Evolutionary conservation across 2,329 filamentous ascomycete species (phyloP).

Genomic region (Xylaria arbuscula): DNA sequence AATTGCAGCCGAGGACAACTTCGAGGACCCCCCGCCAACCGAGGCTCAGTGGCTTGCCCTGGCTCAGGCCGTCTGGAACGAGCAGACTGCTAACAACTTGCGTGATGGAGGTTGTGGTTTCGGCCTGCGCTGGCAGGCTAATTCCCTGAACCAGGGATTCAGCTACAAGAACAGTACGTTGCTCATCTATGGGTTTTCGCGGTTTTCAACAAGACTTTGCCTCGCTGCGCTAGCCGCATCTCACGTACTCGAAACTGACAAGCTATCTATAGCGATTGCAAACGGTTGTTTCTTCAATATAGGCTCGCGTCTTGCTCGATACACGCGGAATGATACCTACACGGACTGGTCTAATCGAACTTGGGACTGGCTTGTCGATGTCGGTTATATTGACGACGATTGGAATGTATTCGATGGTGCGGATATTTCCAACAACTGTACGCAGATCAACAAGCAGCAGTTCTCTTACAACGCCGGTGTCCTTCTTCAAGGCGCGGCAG

Average conservation of each 20-base stretch:
- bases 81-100: constrained; percentile 63
- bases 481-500: constrained; percentile 57
- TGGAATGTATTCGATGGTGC: constrained; percentile 63
- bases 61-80: constrained; percentile 72
- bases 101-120: constrained; percentile 70
- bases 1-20: constrained; percentile 70
- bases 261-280: constrained; percentile 52
- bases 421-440: constrained; percentile 57
- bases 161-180: constrained; percentile 57
- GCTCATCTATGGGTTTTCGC: background rate
- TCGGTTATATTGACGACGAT: constrained; percentile 58
- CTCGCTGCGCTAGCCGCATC: background rate
- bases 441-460: constrained; percentile 58
- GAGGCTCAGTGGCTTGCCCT: constrained; percentile 71
- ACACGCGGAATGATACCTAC: constrained; percentile 73
- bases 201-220: background rate
- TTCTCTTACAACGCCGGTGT: constrained; percentile 65
- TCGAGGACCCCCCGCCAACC: constrained; percentile 62
- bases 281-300: constrained; percentile 63
- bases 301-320: constrained; percentile 69
- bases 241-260: constrained; percentile 14
- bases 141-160: constrained; percentile 65
- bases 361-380: constrained; percentile 63
- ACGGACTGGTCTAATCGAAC: constrained; percentile 67
- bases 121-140: constrained; percentile 75